phyloP scores from a whole-genome alignment of 345 rosid genomes.

The Dipteronia dyeriana region DNA sequence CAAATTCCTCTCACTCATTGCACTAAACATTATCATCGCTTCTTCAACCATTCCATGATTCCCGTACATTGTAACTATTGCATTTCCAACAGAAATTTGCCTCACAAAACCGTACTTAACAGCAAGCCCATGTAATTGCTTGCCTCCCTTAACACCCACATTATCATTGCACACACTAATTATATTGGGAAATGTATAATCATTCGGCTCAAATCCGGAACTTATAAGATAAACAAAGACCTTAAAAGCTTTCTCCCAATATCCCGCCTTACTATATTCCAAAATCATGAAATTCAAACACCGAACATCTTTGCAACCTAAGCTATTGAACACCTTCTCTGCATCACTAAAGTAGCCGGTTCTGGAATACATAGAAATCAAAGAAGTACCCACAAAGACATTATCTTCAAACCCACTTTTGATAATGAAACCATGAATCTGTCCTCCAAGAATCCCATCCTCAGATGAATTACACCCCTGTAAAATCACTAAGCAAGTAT shows the following conservation, averaged over 20 bases:
- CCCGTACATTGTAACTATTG: conserved; percentile 37
- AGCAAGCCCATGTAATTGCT: conserved; percentile 39
- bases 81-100: conserved; percentile 38
- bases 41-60: conserved; percentile 29
- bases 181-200: conserved; percentile 37
- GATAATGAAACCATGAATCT: conserved; percentile 32
- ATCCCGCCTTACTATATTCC: conserved; percentile 33
- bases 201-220: conserved; percentile 31
- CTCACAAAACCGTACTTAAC: conserved; percentile 27
- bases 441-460: conserved; percentile 31
- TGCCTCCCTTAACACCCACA: conserved; percentile 32
- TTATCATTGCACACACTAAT: conserved; percentile 28
- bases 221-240: conserved; percentile 23
- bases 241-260: conserved; percentile 22
- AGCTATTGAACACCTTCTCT: conserved; percentile 23
- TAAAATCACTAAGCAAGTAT: conserved; percentile 38
- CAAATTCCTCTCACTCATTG: conserved; percentile 34
- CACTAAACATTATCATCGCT: conserved; percentile 38
- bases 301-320: conserved; percentile 30
- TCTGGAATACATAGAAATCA: conserved; percentile 33
- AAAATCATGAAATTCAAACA: conserved; percentile 41
- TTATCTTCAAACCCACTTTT: conserved; percentile 38
- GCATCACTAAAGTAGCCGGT: conserved; percentile 28
- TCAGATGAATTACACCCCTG: conserved; percentile 28
- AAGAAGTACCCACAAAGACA: conserved; percentile 37